Evolutionary conservation across 2,329 filamentous ascomycete genomes (phyloP).

Genomic region (Trichoderma arundinaceum): DNA sequence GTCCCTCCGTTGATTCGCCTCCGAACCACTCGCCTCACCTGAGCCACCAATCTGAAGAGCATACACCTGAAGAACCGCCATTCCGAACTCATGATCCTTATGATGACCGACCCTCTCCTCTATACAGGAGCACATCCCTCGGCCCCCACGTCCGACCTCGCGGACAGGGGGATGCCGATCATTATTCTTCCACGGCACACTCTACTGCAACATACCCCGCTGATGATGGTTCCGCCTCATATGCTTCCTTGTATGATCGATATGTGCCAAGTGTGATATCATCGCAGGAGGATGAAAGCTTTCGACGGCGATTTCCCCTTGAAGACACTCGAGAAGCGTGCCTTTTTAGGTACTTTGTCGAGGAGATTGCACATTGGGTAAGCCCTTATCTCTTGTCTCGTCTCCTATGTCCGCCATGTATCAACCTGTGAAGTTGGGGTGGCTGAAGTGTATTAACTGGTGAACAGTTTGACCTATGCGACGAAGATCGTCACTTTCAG

Average conservation of each 20-base stretch:
- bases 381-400: neutral
- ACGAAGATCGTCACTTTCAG: conserved; percentile 49
- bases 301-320: conserved; percentile 40
- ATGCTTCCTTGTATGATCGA: conserved; percentile 15
- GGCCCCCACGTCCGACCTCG: conserved; percentile 20
- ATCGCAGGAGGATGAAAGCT: neutral
- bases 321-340: conserved; percentile 48
- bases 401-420: too few relatives aligned
- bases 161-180: neutral
- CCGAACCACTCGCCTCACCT: conserved; percentile 1
- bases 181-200: conserved; percentile 5
- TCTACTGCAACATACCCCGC: neutral
- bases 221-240: conserved; percentile 4
- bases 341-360: conserved; percentile 48
- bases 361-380: conserved; percentile 51
- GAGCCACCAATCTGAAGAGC: conserved; percentile 3
- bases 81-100: neutral
- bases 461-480: conserved; percentile 48
- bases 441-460: conserved; percentile 7
- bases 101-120: conserved; percentile 1
- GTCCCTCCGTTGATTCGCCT: conserved; percentile 5
- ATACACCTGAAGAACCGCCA: neutral
- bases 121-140: conserved; percentile 11
- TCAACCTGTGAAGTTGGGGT: too few relatives aligned
- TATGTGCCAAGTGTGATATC: conserved; percentile 15